These are phyloP conservation scores for Bisporella sp. DNA, from an alignment of 2,329 filamentous ascomycete species.

Conservation along the genomic window DNA sequence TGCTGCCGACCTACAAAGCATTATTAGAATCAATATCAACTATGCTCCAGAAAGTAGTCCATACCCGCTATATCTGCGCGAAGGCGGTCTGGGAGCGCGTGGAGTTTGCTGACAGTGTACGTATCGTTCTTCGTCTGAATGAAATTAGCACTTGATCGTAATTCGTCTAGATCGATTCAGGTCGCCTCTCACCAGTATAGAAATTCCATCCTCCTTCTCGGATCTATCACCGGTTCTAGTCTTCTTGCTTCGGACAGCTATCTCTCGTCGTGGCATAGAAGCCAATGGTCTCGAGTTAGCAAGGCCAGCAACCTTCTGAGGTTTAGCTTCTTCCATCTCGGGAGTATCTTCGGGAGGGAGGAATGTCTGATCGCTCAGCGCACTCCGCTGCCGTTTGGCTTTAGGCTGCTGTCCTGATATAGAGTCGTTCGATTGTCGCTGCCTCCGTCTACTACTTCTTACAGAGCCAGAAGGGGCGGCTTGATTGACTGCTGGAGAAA, in stretches of 20 bases:
- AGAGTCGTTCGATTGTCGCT: conserved; percentile 52
- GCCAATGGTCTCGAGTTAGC: conserved; percentile 29
- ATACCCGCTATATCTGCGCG: conserved; percentile 59
- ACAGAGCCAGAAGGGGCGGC: conserved; percentile 45
- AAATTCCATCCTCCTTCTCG: conserved; percentile 63
- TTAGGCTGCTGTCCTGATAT: conserved; percentile 48
- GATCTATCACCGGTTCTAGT: conserved; percentile 54
- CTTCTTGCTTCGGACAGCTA: conserved; percentile 56
- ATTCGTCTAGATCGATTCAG: neutral
- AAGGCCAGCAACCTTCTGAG: conserved; percentile 36
- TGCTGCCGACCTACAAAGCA: conserved; percentile 49
- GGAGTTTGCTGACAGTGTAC: conserved; percentile 79
- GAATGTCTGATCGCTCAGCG: conserved; percentile 50
- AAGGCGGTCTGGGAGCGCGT: conserved; percentile 72
- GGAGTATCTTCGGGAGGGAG: conserved; percentile 37
- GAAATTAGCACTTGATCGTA: conserved; percentile 4
- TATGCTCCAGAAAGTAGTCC: conserved; percentile 23
- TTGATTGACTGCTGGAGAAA: conserved; percentile 42
- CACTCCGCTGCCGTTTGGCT: conserved; percentile 55
- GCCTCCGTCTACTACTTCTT: conserved; percentile 50
- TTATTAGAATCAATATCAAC: conserved; percentile 5
- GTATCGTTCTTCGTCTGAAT: conserved; percentile 72
- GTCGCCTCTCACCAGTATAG: conserved; percentile 50
- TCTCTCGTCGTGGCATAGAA: conserved; percentile 34
- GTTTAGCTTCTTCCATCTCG: conserved; percentile 51